phyloP scores from a whole-genome alignment of 2,329 filamentous ascomycete species.

The Penicillium psychrosexuale region DNA sequence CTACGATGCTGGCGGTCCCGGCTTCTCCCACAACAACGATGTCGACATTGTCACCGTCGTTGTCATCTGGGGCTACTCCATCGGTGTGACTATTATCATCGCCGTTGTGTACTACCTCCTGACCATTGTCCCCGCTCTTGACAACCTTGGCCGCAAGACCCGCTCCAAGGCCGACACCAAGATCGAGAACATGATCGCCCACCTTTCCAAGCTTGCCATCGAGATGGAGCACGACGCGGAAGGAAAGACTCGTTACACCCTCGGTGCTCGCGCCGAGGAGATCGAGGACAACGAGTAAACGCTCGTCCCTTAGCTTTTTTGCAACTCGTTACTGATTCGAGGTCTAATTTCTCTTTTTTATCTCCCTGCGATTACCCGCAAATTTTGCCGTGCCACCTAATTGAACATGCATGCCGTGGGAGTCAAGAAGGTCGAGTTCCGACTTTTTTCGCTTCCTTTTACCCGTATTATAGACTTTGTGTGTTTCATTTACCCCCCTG shows the following conservation, averaged over 20 bases:
- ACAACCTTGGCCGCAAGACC: constrained; percentile 53
- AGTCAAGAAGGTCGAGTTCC: constrained; percentile 12
- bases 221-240: constrained; percentile 50
- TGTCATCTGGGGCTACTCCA: constrained; percentile 53
- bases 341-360: constrained; percentile 21
- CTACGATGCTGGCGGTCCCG: constrained; percentile 22
- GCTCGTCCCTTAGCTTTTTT: constrained; percentile 24
- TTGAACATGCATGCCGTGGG: constrained; percentile 28
- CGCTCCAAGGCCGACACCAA: constrained; percentile 51
- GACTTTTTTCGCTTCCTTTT: constrained; percentile 23
- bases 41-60: constrained; percentile 57
- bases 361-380: constrained; percentile 11
- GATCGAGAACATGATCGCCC: constrained; percentile 53
- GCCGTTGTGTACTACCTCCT: constrained; percentile 52
- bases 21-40: constrained; percentile 49
- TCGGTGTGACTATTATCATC: constrained; percentile 53
- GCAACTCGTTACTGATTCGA: constrained; percentile 37
- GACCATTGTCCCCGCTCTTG: constrained; percentile 45
- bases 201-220: constrained; percentile 52
- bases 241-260: constrained; percentile 45
- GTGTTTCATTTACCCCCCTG: constrained; percentile 28
- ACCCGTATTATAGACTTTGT: constrained; percentile 41
- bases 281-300: constrained; percentile 47
- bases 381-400: constrained; percentile 31
- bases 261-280: constrained; percentile 42